Percentiles rank a stretch among this genome's conserved stretches.
phyloP scores from a whole-genome alignment of 2,329 filamentous ascomycete species.

The Macrophomina phaseolina region DNA sequence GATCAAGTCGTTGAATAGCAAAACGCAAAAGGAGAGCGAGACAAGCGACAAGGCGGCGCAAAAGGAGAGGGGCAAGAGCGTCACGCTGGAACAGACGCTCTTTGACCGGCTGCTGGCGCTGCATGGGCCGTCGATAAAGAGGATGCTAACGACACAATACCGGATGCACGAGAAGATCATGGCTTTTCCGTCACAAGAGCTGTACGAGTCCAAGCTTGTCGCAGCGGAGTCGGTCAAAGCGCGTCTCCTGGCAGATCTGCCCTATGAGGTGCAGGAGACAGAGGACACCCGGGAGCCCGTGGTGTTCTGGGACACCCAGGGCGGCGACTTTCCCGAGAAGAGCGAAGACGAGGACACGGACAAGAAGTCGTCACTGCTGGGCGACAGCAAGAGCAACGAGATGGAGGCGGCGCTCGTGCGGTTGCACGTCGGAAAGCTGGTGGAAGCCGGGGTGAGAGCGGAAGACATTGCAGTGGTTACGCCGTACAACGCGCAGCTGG shows the following conservation, averaged over 20 bases:
- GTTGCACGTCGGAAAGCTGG: conserved; percentile 75
- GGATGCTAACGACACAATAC: conserved; percentile 96
- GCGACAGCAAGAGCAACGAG: conserved; percentile 88
- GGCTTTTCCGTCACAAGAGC: conserved; percentile 86
- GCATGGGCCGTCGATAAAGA: conserved; percentile 83
- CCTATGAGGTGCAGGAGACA: conserved; percentile 76
- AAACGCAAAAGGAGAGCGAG: conserved; percentile 33
- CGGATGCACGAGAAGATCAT: conserved; percentile 98
- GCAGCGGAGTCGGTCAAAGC: conserved; percentile 80
- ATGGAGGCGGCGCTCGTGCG: conserved; percentile 84
- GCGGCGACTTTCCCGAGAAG: conserved; percentile 86
- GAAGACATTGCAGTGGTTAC: conserved; percentile 93
- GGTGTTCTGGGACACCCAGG: conserved; percentile 95
- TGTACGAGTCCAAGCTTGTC: conserved; percentile 82
- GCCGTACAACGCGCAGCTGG: conserved; percentile 94
- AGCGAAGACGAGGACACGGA: conserved; percentile 72
- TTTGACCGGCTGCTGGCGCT: conserved; percentile 86
- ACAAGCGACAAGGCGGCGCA: conserved; percentile 39
- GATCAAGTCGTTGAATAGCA: conserved; percentile 74
- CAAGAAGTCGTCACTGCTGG: conserved; percentile 56
- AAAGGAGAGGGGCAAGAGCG: conserved; percentile 55
- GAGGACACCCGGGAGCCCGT: conserved; percentile 89
- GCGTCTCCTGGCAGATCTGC: conserved; percentile 76
- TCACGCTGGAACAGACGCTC: conserved; percentile 83
- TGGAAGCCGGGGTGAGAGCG: conserved; percentile 78